Percentiles rank a stretch among this genome's conserved stretches.
Evolutionary conservation across 192 early-diverging fungal species (phyloP).

Genomic region (Coemansia brasiliensis): DNA sequence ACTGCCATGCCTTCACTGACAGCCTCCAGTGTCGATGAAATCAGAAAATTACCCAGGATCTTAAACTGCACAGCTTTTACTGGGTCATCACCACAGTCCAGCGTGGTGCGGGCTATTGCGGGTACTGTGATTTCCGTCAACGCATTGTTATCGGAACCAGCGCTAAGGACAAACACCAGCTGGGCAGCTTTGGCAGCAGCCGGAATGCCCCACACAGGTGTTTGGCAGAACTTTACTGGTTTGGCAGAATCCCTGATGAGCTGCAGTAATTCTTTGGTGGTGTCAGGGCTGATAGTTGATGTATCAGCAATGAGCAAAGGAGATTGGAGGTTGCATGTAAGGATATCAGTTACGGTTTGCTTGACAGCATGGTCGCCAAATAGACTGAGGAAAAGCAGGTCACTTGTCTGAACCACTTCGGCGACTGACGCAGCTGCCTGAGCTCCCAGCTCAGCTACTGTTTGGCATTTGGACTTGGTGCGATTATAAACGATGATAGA

Average conservation of each 20-base stretch:
- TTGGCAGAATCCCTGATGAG: slow-evolving; percentile 2
- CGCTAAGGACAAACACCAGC: slow-evolving; percentile 59
- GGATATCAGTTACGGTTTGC: slow-evolving; percentile 43
- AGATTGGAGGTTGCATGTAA: slow-evolving; percentile 10
- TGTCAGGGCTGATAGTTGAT: slow-evolving; percentile 59
- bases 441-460: slow-evolving; percentile 45
- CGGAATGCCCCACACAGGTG: slow-evolving; percentile 62
- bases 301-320: slow-evolving; percentile 58
- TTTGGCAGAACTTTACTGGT: slow-evolving; percentile 44
- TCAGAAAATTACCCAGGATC: slow-evolving; percentile 69
- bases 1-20: slow-evolving; percentile 66
- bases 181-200: slow-evolving; percentile 51
- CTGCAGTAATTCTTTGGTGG: slow-evolving; percentile 28
- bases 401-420: slow-evolving; percentile 40
- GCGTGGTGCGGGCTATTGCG: slow-evolving; percentile 44
- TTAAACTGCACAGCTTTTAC: slow-evolving; percentile 58
- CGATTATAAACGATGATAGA: slow-evolving; percentile 65
- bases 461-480: slow-evolving; percentile 48
- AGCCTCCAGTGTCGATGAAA: slow-evolving; percentile 58
- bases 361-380: slow-evolving; percentile 62
- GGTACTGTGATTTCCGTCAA: slow-evolving; percentile 23
- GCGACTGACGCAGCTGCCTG: slow-evolving; percentile 31
- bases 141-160: not conserved
- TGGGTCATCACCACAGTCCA: slow-evolving; percentile 58
- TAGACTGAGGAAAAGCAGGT: slow-evolving; percentile 65